Evolutionary conservation across 495 filamentous ascomycete genomes (phyloP).

Genomic region (Cercophora samala): DNA sequence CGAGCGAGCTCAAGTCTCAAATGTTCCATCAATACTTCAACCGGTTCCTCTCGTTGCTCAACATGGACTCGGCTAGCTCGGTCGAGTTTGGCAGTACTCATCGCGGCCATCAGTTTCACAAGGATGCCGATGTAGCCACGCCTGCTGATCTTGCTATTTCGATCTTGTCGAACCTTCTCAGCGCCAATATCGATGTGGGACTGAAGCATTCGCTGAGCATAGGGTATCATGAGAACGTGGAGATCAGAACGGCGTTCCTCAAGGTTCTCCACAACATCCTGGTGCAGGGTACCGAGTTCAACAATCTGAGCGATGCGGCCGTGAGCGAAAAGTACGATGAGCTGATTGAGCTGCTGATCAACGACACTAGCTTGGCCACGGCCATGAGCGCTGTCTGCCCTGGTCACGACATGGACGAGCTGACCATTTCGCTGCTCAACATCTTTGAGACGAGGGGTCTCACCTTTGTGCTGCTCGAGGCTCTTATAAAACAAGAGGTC

Average conservation of each 20-base stretch:
- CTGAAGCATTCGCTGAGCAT: constrained; percentile 62
- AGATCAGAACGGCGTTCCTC: constrained; percentile 65
- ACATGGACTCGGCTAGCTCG: constrained; percentile 43
- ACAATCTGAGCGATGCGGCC: constrained; percentile 58
- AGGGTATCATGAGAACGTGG: constrained; percentile 63
- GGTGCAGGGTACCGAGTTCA: constrained; percentile 65
- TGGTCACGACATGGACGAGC: constrained; percentile 61
- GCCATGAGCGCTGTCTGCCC: constrained; percentile 62
- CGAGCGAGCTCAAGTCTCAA: constrained; percentile 59
- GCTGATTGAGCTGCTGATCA: constrained; percentile 57
- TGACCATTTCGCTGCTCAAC: constrained; percentile 61
- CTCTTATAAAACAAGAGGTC: constrained; percentile 62
- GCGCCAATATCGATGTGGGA: constrained; percentile 66
- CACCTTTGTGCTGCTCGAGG: constrained; percentile 58
- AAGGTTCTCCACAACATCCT: constrained; percentile 65
- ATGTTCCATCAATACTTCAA: constrained; percentile 69
- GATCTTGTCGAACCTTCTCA: constrained; percentile 62
- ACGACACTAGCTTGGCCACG: constrained; percentile 56
- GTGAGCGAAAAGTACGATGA: constrained; percentile 64
- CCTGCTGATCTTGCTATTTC: constrained; percentile 59
- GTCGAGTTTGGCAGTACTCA: constrained; percentile 31
- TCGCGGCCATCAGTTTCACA: constrained; percentile 29
- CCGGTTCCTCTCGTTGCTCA: constrained; percentile 58
- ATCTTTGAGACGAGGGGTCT: constrained; percentile 63
- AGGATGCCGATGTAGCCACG: constrained; percentile 36